Base-by-base conservation (phyloP, 768 basidiomycete species). In the Mrakia hoshinonis region DNA sequence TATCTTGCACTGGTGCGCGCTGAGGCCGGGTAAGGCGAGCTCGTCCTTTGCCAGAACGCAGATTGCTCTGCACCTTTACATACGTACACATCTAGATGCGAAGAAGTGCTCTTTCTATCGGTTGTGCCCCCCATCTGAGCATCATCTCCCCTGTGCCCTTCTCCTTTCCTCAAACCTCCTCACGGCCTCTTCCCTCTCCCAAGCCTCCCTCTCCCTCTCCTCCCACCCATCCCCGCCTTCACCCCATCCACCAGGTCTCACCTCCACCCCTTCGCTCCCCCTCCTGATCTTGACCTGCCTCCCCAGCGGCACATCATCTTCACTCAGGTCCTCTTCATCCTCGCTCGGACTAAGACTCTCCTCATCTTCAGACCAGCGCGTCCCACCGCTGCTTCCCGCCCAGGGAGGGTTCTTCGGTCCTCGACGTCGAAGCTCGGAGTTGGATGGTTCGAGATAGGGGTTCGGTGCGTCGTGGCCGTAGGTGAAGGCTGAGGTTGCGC, bases 391-490 rank as follows among this genome's bases (percentile, higher is more conserved):
- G 26, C 22, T 52, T 39, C 39, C 26, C n/a, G 39, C 67, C 54
- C 54, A 58, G 9, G 67, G 47, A 46, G 67, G 47, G 3, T 68
- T 31, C 39, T 29, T 54, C 67, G 34, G 9, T 15, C 51, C n/a
- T 36, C 47, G 26, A 11, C 51, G 65, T 18, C 43, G 29, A 11
- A 52, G 22, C 24, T 60, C 67, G 13, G 67, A 36, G 38, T 58
- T 43, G 18, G 49, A 51, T 4, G 69, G 58, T 34, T 20, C 18
- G 46, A 70, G 61, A 15, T 9, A 31, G 4, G 69, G 69, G 26
- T 70, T 70, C 2, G 48, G 43, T 3, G n/a, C 36, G 26, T 70
- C 55, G 36, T 64, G 47, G 11, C 69, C 69, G 49, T 70, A 70
- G 51, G 60, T 62, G 31, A 62, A 70, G 15, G 60, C 60, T 18